Percentiles rank a stretch among this genome's conserved stretches.
These are phyloP conservation scores for Hippophae gyantsensis DNA, from an alignment of 306 rosid species.

Conservation along the genomic window DNA sequence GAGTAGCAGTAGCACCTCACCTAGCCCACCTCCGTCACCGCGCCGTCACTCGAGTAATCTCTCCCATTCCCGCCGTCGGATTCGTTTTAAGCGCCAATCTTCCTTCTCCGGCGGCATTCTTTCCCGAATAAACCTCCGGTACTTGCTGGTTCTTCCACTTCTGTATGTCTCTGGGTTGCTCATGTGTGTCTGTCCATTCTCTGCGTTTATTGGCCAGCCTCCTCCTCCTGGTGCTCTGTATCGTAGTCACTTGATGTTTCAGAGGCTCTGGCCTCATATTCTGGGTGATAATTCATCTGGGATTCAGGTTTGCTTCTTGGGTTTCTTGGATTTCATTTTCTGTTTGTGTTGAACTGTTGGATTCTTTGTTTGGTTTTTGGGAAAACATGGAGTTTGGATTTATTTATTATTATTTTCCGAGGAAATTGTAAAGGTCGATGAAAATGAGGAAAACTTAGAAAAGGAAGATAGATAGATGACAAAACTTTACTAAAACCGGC, in stretches of 20 bases:
- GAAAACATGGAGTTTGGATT: constrained; percentile 5
- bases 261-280: constrained; percentile 50
- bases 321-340: not conserved
- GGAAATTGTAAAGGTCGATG: not conserved
- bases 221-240: constrained; percentile 73
- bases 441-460: too few species aligned
- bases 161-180: constrained; percentile 73
- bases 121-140: constrained; percentile 61
- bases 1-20: constrained; percentile 53
- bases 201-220: constrained; percentile 43
- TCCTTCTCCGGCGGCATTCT: constrained; percentile 36
- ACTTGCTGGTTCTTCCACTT: constrained; percentile 63
- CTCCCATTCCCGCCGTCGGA: constrained; percentile 43
- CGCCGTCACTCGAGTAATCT: constrained; percentile 31
- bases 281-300: constrained; percentile 63
- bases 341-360: not conserved
- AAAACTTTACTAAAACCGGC: too few species aligned
- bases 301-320: constrained; percentile 41
- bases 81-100: constrained; percentile 43
- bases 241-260: constrained; percentile 58
- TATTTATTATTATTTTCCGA: not conserved
- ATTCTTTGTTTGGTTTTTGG: constrained; percentile 9
- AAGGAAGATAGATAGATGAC: too few species aligned
- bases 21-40: constrained; percentile 87
- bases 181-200: constrained; percentile 87